phyloP scores from a whole-genome alignment of 169 alveolate species.

The Eimeria acervulina region DNA sequence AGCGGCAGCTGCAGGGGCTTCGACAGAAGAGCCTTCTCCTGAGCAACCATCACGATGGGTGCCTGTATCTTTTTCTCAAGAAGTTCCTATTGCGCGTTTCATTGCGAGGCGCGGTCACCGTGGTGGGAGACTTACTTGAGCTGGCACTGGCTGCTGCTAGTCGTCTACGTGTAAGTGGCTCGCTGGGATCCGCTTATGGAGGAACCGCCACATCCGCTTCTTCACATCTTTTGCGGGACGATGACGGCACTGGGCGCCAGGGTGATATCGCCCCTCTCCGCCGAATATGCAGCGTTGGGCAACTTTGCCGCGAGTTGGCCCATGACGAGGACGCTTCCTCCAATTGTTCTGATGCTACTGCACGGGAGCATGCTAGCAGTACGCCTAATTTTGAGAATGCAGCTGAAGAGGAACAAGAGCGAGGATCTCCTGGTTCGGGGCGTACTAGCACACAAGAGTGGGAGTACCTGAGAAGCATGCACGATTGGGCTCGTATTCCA shows the following conservation, averaged over 20 bases:
- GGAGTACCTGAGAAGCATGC: not conserved
- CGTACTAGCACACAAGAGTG: not conserved
- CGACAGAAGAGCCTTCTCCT: slow-evolving; percentile 69
- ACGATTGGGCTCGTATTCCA: not conserved
- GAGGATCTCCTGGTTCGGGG: not conserved
- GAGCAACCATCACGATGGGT: slow-evolving; percentile 74
- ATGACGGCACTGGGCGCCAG: not conserved
- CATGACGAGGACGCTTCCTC: not conserved
- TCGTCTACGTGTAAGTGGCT: slow-evolving; percentile 15
- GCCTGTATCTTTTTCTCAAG: slow-evolving; percentile 38
- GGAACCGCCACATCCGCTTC: not conserved
- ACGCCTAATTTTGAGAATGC: not conserved
- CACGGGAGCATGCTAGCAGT: not conserved
- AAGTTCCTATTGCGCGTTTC: slow-evolving; percentile 59
- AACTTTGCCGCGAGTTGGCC: slow-evolving; percentile 46
- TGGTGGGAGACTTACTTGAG: slow-evolving; percentile 53
- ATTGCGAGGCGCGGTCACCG: slow-evolving; percentile 53
- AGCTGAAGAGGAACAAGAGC: not conserved
- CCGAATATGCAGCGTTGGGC: not conserved
- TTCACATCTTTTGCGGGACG: not conserved
- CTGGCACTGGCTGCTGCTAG: slow-evolving; percentile 70
- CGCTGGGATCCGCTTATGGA: not conserved
- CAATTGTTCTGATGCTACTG: no score
- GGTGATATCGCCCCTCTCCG: not conserved
- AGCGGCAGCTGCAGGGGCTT: slow-evolving; percentile 70